Base-by-base conservation (phyloP, 2,329 filamentous ascomycete genomes). In the Lecanicillium sp. region DNA sequence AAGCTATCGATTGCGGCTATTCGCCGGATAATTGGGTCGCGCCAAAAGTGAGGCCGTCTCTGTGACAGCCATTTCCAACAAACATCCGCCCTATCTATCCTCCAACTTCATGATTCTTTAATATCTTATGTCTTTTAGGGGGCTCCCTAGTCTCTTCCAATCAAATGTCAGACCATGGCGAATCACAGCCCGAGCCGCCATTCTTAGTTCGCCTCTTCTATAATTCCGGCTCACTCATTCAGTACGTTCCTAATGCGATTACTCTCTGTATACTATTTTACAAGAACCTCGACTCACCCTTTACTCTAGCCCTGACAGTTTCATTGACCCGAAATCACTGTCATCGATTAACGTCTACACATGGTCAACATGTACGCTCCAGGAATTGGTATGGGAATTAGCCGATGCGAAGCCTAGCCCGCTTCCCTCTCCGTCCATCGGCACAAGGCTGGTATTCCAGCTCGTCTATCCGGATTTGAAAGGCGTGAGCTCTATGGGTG, bases 171-270 rank as follows among this genome's bases (percentile, higher is more conserved):
- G 52, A 49, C 20, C 43, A 43, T 29, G 48, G 40, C 58, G 81
- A 90, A 62, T 82, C 84, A 52, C 78, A 87, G 60, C 75, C 77
- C 39, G 86, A 82, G 11, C 81, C 86, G 3, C 90, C 90, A 5
- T 95, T 95, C 67, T 79, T 91, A 52, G 73, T 95, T 15, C 90
- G 87, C 62, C 77, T 95, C 51, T 95, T 90, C 72, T 94, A 91
- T 68, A 42, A 45, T 51, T 79, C 76, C 14, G 81, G 83, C 60
- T 75, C 77, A 36, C 90, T 89, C 60, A 84, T 91, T 66, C 78
- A 79, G 83, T 83, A 68, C 35, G 60, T 46, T n/a, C n/a, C 30
- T 21, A 29, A 20, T 17, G 20, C 32, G n/a, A 26, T 44, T 38
- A 45, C 24, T 50, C 15, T 3, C 23, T 8, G 3, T 30, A n/a